Evolutionary conservation across 257 asterid genomes (phyloP).

Genomic region (Solanum lignicaule): DNA sequence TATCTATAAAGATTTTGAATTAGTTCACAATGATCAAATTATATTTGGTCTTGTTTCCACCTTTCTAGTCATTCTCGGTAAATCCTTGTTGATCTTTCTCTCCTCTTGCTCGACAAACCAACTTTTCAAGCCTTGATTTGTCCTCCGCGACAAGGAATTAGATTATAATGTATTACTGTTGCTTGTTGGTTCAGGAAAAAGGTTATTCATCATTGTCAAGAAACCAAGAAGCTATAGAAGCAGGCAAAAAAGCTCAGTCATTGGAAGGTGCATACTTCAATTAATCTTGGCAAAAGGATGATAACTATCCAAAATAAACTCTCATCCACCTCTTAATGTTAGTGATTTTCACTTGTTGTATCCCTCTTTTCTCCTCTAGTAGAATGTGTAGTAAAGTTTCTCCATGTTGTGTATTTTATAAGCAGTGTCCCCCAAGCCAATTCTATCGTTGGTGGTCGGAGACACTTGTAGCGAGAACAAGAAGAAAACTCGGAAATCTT

Average conservation of each 20-base stretch:
- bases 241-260: constrained; percentile 42
- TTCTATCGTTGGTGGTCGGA: not conserved
- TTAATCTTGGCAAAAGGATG: constrained; percentile 2
- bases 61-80: not conserved
- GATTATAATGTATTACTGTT: not conserved
- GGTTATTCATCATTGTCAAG: constrained; percentile 30
- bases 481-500: not conserved
- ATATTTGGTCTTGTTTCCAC: not conserved
- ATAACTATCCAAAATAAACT: not conserved
- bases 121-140: not conserved
- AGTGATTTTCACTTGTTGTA: not conserved
- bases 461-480: not conserved
- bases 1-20: not conserved
- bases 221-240: constrained; percentile 43
- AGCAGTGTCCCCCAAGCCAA: not conserved
- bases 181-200: constrained; percentile 44
- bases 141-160: not conserved
- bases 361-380: not conserved
- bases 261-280: constrained; percentile 52
- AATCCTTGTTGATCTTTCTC: not conserved
- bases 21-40: not conserved
- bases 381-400: not conserved
- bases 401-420: not conserved
- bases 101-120: not conserved
- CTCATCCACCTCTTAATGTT: not conserved